phyloP scores from a whole-genome alignment of 495 filamentous ascomycete genomes.

The Xylaria longipes region DNA sequence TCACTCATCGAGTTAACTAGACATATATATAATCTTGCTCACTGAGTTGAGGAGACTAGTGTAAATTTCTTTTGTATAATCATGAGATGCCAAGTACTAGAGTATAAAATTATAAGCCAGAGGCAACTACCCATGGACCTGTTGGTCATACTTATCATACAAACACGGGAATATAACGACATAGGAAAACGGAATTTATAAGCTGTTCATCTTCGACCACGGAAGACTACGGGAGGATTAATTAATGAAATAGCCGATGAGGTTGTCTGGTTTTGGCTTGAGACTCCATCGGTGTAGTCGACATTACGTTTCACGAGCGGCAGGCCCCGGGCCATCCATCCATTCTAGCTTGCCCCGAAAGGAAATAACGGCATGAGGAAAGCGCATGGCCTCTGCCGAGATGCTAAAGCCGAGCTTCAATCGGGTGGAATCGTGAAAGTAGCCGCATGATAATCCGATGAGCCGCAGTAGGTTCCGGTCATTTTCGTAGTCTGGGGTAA shows the following conservation, averaged over 20 bases:
- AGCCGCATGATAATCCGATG: conserved; percentile 25
- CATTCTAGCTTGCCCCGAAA: background rate
- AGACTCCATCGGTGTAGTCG: conserved; percentile 11
- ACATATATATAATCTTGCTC: background rate
- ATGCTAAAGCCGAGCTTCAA: conserved; percentile 30
- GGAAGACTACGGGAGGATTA: background rate
- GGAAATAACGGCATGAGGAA: conserved; percentile 15
- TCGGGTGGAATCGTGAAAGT: conserved; percentile 29
- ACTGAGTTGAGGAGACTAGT: background rate
- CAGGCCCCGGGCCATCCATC: conserved; percentile 6
- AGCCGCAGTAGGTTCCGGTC: conserved; percentile 29
- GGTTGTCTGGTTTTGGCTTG: background rate
- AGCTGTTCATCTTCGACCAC: background rate
- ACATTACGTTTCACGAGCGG: conserved; percentile 13
- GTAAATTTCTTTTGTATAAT: background rate
- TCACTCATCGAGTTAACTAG: background rate
- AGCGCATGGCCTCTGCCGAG: conserved; percentile 16
- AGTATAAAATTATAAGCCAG: background rate
- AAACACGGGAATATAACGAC: background rate
- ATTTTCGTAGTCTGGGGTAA: conserved; percentile 31
- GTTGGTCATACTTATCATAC: background rate
- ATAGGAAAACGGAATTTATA: background rate
- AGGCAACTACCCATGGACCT: background rate
- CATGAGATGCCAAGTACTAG: background rate
- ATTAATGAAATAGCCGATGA: background rate